These are phyloP conservation scores for Balamuthia mandrillaris DNA, from an alignment of 208 protist species.

Conservation along the genomic window DNA sequence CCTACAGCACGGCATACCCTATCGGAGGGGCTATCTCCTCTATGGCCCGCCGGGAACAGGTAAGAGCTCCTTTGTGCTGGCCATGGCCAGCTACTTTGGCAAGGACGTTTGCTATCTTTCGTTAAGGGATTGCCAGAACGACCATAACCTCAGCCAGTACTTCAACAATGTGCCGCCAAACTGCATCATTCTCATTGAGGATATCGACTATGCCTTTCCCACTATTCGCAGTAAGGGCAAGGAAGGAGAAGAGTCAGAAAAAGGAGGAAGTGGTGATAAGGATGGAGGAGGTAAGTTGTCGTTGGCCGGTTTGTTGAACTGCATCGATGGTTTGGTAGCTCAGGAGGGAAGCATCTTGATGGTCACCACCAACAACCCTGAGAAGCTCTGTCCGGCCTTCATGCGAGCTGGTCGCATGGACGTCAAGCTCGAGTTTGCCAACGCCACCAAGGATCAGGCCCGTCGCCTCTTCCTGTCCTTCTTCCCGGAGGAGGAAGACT, in stretches of 20 bases:
- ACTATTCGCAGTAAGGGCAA: background rate
- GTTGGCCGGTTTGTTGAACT: slow-evolving; percentile 92
- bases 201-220: slow-evolving; percentile 89
- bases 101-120: no score
- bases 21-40: slow-evolving; percentile 38
- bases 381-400: slow-evolving; percentile 84
- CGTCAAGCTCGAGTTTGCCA: slow-evolving; percentile 81
- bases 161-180: slow-evolving; percentile 79
- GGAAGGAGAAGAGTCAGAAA: slow-evolving; percentile 82
- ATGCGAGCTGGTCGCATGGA: slow-evolving; percentile 89
- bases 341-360: slow-evolving; percentile 89
- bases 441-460: slow-evolving; percentile 71
- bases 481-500: no score
- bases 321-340: slow-evolving; percentile 87
- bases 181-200: slow-evolving; percentile 89
- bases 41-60: slow-evolving; percentile 42
- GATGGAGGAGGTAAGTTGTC: no score
- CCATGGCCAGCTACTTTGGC: slow-evolving; percentile 40
- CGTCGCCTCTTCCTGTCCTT: slow-evolving; percentile 81
- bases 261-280: no score
- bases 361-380: slow-evolving; percentile 94
- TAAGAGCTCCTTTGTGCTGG: slow-evolving; percentile 18
- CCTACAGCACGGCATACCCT: slow-evolving; percentile 31
- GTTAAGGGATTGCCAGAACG: no score
- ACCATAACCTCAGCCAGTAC: no score